Percentiles rank a stretch among this genome's conserved stretches.
These are phyloP conservation scores for Sherardia arvensis DNA, from an alignment of 257 asterid species.

Conservation along the genomic window DNA sequence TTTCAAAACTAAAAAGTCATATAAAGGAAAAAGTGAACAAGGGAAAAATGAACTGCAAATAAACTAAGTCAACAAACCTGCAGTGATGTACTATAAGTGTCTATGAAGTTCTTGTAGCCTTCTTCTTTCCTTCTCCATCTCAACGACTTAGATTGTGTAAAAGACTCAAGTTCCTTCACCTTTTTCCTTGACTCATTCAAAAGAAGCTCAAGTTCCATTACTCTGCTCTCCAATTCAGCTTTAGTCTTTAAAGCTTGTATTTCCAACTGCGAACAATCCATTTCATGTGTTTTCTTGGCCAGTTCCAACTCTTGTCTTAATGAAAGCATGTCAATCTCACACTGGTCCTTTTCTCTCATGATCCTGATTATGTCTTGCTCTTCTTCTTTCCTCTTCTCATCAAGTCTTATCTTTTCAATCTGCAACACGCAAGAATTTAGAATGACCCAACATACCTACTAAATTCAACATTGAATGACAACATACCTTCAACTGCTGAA, in stretches of 20 bases:
- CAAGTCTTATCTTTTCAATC: slow-evolving; percentile 64
- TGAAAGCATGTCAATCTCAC: slow-evolving; percentile 47
- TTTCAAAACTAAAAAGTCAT: slow-evolving; percentile 9
- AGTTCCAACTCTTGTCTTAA: slow-evolving; percentile 44
- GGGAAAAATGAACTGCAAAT: background rate
- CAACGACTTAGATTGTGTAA: slow-evolving; percentile 62
- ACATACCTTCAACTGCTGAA: slow-evolving; percentile 44
- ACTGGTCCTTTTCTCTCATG: slow-evolving; percentile 47
- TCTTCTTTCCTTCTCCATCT: slow-evolving; percentile 77
- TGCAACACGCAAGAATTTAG: slow-evolving; percentile 23
- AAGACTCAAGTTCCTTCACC: slow-evolving; percentile 73
- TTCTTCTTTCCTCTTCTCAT: slow-evolving; percentile 56
- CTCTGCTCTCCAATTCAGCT: slow-evolving; percentile 48
- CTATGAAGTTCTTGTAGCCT: slow-evolving; percentile 54
- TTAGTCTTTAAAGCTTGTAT: slow-evolving; percentile 44
- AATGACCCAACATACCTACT: background rate
- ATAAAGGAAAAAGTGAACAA: background rate
- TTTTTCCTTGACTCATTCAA: slow-evolving; percentile 58
- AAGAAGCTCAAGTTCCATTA: slow-evolving; percentile 51
- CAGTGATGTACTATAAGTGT: slow-evolving; percentile 58
- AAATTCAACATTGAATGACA: too few species aligned
- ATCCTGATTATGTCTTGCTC: slow-evolving; percentile 43
- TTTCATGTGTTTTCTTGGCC: slow-evolving; percentile 46
- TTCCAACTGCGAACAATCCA: slow-evolving; percentile 39
- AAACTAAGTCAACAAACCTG: slow-evolving; percentile 44